These are phyloP conservation scores for Phytophthora sansomeana DNA, from an alignment of 352 stramenopile species.

Conservation along the genomic window DNA sequence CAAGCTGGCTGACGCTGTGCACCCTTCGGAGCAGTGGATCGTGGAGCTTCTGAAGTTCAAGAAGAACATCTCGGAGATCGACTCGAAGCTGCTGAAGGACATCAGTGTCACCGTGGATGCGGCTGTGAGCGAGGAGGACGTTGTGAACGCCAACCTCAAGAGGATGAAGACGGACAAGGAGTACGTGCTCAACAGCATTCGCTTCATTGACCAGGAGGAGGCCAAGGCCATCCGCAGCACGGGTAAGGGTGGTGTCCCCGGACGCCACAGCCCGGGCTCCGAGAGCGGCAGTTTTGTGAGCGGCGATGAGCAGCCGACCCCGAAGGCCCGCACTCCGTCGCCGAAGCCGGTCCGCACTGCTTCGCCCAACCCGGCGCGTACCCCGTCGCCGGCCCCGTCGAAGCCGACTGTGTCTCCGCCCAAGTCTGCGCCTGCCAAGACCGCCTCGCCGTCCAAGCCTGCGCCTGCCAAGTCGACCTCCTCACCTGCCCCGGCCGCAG, in stretches of 20 bases:
- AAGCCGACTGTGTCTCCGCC: conserved; percentile 24
- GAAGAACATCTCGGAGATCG: conserved; percentile 88
- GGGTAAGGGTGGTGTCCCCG: conserved; percentile 65
- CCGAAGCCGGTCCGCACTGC: conserved; percentile 38
- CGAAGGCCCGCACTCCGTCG: conserved; percentile 44
- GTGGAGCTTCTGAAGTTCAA: conserved; percentile 88
- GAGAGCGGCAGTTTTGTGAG: conserved; percentile 65
- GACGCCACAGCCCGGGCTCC: conserved; percentile 55
- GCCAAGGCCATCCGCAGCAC: conserved; percentile 86
- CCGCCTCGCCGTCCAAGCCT: neutral
- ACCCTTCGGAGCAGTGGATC: conserved; percentile 89
- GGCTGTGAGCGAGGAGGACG: conserved; percentile 69
- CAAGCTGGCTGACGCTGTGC: conserved; percentile 71
- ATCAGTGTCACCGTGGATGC: conserved; percentile 59
- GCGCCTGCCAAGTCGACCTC: conserved; percentile 27
- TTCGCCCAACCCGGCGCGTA: conserved; percentile 31
- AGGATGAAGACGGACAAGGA: conserved; percentile 92
- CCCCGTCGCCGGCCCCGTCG: conserved; percentile 32
- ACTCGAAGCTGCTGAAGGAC: conserved; percentile 71
- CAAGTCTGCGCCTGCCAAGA: conserved; percentile 10
- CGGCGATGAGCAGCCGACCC: conserved; percentile 46
- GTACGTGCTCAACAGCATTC: conserved; percentile 90
- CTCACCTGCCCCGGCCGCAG: conserved; percentile 25
- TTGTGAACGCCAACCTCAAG: conserved; percentile 72
- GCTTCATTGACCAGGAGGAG: conserved; percentile 91